A percentile compares a stretch with the other conserved stretches of the same genome.
Conservation (phyloP, 352 stramenopile genomes). For the Phytophthora sp. region DNA sequence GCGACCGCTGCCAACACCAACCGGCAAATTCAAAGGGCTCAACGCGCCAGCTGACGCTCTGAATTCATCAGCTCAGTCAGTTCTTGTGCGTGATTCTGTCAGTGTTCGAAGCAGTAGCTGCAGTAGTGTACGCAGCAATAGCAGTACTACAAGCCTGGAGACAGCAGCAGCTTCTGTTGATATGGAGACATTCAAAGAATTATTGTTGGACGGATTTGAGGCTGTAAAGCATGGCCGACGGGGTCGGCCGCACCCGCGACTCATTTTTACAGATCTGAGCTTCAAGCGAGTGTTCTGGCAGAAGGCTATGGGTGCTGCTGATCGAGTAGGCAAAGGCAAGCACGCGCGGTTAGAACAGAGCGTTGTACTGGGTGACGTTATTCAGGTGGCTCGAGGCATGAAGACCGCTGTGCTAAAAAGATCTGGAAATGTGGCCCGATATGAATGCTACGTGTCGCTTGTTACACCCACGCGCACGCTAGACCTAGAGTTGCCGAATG, state of each 20-base stretch:
- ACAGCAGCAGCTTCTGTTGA: conserved; percentile 37
- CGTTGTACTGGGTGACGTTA: conserved; percentile 64
- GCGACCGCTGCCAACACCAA: conserved; percentile 18
- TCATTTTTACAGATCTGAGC: conserved; percentile 76
- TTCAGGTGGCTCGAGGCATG: conserved; percentile 78
- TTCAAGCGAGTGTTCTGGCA: conserved; percentile 86
- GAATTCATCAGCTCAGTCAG: conserved; percentile 4
- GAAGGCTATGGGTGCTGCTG: conserved; percentile 45
- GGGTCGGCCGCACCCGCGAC: conserved; percentile 64
- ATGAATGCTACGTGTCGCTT: conserved; percentile 79
- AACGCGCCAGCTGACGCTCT: background rate
- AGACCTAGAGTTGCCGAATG: conserved; percentile 66
- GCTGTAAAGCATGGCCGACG: conserved; percentile 77
- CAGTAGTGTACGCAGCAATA: conserved; percentile 25
- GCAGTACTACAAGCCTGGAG: conserved; percentile 29
- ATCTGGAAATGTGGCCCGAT: conserved; percentile 65
- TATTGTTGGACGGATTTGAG: conserved; percentile 76
- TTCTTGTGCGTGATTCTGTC: conserved; percentile 10
- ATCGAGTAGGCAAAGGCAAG: conserved; percentile 64
- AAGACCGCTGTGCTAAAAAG: conserved; percentile 83
- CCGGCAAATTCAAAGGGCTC: conserved; percentile 10
- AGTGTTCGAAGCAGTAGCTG: conserved; percentile 27
- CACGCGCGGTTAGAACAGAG: conserved; percentile 75
- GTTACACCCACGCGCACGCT: conserved; percentile 72
- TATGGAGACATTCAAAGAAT: conserved; percentile 64